Evolutionary conservation across 108 stramenopile genomes (phyloP).

Genomic region (Epithemia pelagica): DNA sequence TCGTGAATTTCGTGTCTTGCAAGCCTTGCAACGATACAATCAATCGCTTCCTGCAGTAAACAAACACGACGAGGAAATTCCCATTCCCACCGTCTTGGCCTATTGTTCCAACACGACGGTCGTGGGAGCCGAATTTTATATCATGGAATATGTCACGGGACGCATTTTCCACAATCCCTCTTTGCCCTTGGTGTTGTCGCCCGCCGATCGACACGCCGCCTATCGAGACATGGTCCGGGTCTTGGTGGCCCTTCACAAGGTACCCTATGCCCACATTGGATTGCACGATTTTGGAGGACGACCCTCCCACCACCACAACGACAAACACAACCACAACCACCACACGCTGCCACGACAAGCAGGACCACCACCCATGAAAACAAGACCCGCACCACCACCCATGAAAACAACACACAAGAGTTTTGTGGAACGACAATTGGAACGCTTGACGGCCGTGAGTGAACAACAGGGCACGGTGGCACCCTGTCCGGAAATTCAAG

Average conservation of each 20-base stretch:
- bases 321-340: too few species aligned
- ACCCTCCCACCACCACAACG: too few species aligned
- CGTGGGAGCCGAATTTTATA: constrained; percentile 92
- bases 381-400: too few species aligned
- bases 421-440: constrained; percentile 69
- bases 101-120: constrained; percentile 78
- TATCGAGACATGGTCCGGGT: constrained; percentile 67
- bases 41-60: constrained; percentile 17
- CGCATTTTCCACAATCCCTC: constrained; percentile 88
- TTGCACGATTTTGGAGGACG: constrained; percentile 67
- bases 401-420: too few species aligned
- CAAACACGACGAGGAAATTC: constrained; percentile 33
- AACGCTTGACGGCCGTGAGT: constrained; percentile 60
- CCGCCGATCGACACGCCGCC: constrained; percentile 47
- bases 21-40: constrained; percentile 64
- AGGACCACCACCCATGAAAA: too few species aligned
- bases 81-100: constrained; percentile 72
- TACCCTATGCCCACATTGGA: constrained; percentile 43
- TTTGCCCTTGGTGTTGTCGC: constrained; percentile 46
- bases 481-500: constrained; percentile 27
- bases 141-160: constrained; percentile 91
- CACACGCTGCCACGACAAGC: too few species aligned
- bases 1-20: constrained; percentile 87
- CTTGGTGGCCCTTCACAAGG: constrained; percentile 70
- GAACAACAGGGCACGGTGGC: constrained; percentile 55